Evolutionary conservation across 1,284 basidiomycete species (phyloP).

Genomic region (Trametes polyzona): DNA sequence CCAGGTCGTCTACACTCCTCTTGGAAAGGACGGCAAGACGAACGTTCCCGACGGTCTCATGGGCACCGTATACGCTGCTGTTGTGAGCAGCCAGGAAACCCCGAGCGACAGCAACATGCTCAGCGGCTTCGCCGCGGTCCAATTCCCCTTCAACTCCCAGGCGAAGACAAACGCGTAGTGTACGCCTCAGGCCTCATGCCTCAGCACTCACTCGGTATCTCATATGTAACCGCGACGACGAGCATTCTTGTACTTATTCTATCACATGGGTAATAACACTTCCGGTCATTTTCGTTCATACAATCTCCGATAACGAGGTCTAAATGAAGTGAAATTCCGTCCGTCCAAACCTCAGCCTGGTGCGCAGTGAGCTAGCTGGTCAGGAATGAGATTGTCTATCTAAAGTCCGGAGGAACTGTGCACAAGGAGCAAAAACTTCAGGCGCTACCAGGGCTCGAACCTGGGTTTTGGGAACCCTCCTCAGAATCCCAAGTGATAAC

Average conservation of each 20-base stretch:
- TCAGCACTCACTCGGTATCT: too few species aligned
- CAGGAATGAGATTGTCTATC: too few species aligned
- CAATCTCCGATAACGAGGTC: too few species aligned
- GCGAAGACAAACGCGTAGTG: not conserved
- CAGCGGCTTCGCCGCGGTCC: conserved; percentile 37
- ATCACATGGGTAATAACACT: too few species aligned
- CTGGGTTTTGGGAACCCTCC: conserved; percentile 18
- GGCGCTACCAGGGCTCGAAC: conserved; percentile 24
- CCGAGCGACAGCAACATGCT: conserved; percentile 31
- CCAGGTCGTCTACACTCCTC: conserved; percentile 37
- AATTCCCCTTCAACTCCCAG: conserved; percentile 32
- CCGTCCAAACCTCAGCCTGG: too few species aligned
- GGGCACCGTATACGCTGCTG: conserved; percentile 39
- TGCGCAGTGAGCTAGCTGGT: too few species aligned
- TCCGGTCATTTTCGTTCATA: too few species aligned
- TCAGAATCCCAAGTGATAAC: conserved; percentile 23
- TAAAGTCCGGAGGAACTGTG: not conserved
- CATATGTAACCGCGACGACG: too few species aligned
- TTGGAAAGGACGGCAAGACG: conserved; percentile 37
- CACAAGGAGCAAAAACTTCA: not conserved
- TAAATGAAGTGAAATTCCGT: too few species aligned
- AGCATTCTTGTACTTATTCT: too few species aligned
- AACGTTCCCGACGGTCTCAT: conserved; percentile 34
- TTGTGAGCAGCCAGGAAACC: conserved; percentile 31
- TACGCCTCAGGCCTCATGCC: not conserved